Percentiles rank a stretch among this genome's conserved stretches.
Evolutionary conservation across 2,329 filamentous ascomycete genomes (phyloP).

Genomic region (Botrytis sinoallii): DNA sequence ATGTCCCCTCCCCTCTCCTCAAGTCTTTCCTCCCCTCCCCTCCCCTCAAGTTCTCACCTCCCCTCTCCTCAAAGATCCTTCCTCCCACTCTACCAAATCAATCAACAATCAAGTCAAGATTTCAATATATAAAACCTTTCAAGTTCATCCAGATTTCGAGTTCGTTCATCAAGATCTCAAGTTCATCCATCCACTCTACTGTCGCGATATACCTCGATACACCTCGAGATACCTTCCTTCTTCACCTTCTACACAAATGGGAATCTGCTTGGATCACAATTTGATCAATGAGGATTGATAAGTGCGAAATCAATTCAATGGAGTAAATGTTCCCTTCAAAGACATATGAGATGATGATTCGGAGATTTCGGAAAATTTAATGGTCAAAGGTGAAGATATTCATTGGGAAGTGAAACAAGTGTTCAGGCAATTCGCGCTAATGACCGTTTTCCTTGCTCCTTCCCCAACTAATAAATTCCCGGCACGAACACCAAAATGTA

Average conservation of each 20-base stretch:
- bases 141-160: no score
- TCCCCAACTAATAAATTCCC: neutral
- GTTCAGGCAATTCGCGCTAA: neutral
- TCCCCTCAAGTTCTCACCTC: no score
- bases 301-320: neutral
- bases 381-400: neutral
- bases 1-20: no score
- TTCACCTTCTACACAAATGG: neutral
- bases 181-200: no score
- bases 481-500: neutral
- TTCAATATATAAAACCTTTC: no score
- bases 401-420: neutral
- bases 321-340: neutral
- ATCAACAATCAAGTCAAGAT: no score
- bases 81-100: no score
- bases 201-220: neutral
- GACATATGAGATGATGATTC: neutral
- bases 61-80: no score
- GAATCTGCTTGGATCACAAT: neutral
- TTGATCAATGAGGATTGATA: neutral
- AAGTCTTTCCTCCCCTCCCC: no score
- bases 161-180: no score
- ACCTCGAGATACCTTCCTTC: no score
- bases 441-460: neutral
- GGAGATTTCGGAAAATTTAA: neutral